Base-by-base conservation (phyloP, 345 rosid genomes). In the Psidium guajava region DNA sequence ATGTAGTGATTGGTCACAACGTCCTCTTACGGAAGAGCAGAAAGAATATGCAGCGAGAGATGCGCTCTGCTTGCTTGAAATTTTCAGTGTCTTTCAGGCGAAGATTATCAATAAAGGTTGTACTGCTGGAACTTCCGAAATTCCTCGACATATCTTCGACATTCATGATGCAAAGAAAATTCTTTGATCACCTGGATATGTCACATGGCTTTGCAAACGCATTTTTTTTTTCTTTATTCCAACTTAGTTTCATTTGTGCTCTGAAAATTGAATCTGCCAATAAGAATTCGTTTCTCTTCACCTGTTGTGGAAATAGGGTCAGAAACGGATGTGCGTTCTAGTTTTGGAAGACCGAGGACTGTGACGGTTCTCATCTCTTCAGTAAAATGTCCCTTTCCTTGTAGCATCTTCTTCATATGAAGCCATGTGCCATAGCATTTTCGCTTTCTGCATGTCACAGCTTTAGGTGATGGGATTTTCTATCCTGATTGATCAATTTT, bases 1-100 rank as follows among this genome's bases (percentile, higher is more conserved):
- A 92, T 97, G 98, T 92, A 97, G 99, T 93, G 97, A 97, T 87
- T 97, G 98, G 99, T 94, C 99, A 50, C 92, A 74, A 83, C 98
- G 95, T 87, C 98, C 99, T 92, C 97, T 95, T 90, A 92, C 94
- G 81, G 96, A 94, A 92, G 98, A 93, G 89, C 99, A 97, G 91
- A 95, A 92, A 88, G 86, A 86, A 61, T 95, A 95, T 89, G 98
- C 98, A 81, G 98, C 99, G 28, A 90, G 84, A 57, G 99, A 97
- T 94, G 98, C 98, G 13, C 95, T 92, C 86, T 95, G 98, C 93
- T 91, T 97, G 90, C 94, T 97, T 83, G 92, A 92, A 85, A 88
- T 97, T 89, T 97, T 92, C 88, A 89, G 86, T 83, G 88, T 85
- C 56, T 94, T 93, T 89, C 87, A 87, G 87, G 87, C 92, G 85